Percentiles rank a stretch among this genome's conserved stretches.
Conservation (phyloP, 2,329 filamentous ascomycete genomes). For the Emmonsiellopsis sp. region DNA sequence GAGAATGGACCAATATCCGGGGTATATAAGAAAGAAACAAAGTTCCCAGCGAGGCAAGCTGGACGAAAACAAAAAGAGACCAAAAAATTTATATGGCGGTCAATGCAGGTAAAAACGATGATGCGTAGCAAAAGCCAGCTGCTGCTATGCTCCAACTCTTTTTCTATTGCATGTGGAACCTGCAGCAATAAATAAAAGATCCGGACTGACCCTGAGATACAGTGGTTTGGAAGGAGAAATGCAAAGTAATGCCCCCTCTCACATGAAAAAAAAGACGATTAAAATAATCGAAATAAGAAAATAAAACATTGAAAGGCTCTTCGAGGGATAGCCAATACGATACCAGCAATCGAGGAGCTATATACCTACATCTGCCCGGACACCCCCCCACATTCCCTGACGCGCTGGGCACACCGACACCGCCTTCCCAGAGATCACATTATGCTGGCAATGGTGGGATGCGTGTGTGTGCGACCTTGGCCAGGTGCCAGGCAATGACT, state of each 20-base stretch:
- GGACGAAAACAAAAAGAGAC: background rate
- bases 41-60: no score
- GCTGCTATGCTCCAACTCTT: constrained; percentile 3
- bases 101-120: background rate
- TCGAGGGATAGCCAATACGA: constrained; percentile 6
- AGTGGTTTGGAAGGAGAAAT: background rate
- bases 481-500: background rate
- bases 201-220: background rate
- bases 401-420: constrained; percentile 6
- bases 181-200: background rate
- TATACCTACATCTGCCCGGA: background rate
- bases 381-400: background rate
- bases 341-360: background rate
- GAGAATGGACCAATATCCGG: no score
- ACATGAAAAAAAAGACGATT: constrained; percentile 6
- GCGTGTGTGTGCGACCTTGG: background rate
- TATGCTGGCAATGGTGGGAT: background rate
- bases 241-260: background rate
- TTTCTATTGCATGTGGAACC: background rate
- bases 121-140: constrained; percentile 7
- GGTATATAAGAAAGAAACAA: no score
- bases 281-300: background rate
- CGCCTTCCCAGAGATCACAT: background rate
- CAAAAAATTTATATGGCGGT: background rate
- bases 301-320: background rate